Evolutionary conservation across 2,329 filamentous ascomycete genomes (phyloP), one percentile per base, ranked within the genome.

Genomic region (Cladosporium austrohemisphaericum): DNA sequence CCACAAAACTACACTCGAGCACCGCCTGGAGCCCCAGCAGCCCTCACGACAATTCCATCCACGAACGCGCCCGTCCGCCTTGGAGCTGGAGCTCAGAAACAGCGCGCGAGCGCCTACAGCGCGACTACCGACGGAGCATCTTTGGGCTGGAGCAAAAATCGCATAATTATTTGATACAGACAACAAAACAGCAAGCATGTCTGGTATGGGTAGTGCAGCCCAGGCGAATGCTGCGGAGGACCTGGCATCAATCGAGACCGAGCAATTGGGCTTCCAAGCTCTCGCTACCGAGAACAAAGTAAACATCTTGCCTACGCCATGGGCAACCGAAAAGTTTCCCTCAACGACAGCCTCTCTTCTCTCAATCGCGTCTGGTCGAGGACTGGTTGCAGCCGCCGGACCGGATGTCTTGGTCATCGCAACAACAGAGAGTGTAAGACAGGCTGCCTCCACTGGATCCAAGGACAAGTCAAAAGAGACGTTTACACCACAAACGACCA

Each of bases 361-460:
- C 54, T 86, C 85, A 64, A 79, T 97, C 57, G 90, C 92, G 48
- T 84, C 88, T 25, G 80, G 77, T 53, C 84, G 83, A 67, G 89
- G 89, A 32, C 77, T 98, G 18, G 76, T 96, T 48, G 92, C 92
- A 23, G 93, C 91, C 41, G 93, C 88, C 43, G 87, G 88, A 13
- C 92, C 92, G 29, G 84, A 94, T 60, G 78, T 78, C 41, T 77
- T 98, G 36, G 75, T 88, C 52, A 70, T 98, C 51, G 82, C 88
- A 26, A 83, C 79, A 2, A 94, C 92, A 11, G 83, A 91, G 48
- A 78, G 83, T 3, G 79, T 95, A 37, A 82, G 91, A 58, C 84
- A 86, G 55, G 83, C 86, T 2, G 92, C 95, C 63, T 76, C 75
- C 10, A 38, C 19, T n/a, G 38, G 50, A 6, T 48, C 41, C 19